These are phyloP conservation scores for Lagenidium giganteum DNA, from an alignment of 352 stramenopile genomes.

Conservation along the genomic window DNA sequence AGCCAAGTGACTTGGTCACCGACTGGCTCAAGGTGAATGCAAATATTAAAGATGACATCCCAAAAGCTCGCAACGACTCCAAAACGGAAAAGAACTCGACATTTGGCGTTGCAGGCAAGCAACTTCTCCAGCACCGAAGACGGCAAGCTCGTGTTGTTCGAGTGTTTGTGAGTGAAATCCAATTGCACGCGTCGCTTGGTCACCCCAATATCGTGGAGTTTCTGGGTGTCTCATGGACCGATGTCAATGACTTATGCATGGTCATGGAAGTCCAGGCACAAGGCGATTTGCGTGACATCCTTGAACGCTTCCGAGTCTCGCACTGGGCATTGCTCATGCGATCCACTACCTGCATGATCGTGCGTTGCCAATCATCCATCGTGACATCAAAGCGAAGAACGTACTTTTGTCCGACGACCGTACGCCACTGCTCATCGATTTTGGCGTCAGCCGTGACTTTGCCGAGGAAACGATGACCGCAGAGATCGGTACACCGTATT, in stretches of 20 bases:
- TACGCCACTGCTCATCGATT: conserved; percentile 66
- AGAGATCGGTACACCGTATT: conserved; percentile 73
- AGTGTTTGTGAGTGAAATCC: conserved; percentile 80
- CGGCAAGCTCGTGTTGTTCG: conserved; percentile 38
- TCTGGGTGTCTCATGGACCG: conserved; percentile 80
- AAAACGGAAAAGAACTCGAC: no score
- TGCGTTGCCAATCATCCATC: conserved; percentile 66
- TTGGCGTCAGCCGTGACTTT: conserved; percentile 65
- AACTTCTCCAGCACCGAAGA: no score
- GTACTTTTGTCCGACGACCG: conserved; percentile 51
- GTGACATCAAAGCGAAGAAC: conserved; percentile 70
- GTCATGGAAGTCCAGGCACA: conserved; percentile 75
- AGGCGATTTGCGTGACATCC: conserved; percentile 56
- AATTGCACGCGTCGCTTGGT: conserved; percentile 69
- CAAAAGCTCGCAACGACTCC: no score
- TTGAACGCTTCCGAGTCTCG: conserved; percentile 52
- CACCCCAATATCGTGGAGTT: conserved; percentile 81
- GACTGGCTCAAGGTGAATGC: no score
- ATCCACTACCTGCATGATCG: conserved; percentile 73
- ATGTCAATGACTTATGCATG: conserved; percentile 66
- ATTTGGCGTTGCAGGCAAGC: no score
- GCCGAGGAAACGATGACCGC: conserved; percentile 68
- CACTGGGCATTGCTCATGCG: conserved; percentile 56
- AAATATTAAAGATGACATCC: no score
- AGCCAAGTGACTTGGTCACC: no score